Percentiles rank a stretch among this genome's conserved stretches.
These are phyloP conservation scores for Omphalea diandra DNA, from an alignment of 441 rosid species.

Conservation along the genomic window DNA sequence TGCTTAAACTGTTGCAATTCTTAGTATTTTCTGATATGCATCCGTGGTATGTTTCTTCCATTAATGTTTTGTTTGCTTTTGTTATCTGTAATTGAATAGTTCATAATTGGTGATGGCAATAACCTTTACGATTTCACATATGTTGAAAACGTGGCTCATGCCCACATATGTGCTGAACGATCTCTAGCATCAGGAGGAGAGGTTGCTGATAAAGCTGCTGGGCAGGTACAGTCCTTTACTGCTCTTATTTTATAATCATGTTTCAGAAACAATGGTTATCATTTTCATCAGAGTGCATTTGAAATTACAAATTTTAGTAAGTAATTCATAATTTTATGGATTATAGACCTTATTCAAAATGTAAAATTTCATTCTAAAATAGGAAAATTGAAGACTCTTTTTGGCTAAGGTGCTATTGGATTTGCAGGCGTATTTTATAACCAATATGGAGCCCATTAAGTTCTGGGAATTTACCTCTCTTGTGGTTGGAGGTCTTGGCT, in stretches of 20 bases:
- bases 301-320: not conserved
- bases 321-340: not conserved
- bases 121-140: conserved; percentile 82
- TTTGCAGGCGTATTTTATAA: conserved; percentile 85
- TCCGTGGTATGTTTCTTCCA: conserved; percentile 6
- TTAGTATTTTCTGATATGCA: not conserved
- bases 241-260: conserved; percentile 7
- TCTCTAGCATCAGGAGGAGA: conserved; percentile 80
- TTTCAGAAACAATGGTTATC: not conserved
- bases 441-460: conserved; percentile 86
- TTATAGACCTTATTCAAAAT: not conserved
- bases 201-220: conserved; percentile 75
- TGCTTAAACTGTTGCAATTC: not conserved
- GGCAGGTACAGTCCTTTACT: conserved; percentile 59
- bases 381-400: not conserved
- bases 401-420: conserved; percentile 21
- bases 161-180: conserved; percentile 90
- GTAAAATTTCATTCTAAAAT: conserved; percentile 3
- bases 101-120: conserved; percentile 87
- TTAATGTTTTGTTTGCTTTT: conserved; percentile 7
- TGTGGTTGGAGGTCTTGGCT: conserved; percentile 85
- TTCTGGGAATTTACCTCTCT: conserved; percentile 89
- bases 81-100: conserved; percentile 41
- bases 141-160: conserved; percentile 93
- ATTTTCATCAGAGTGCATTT: not conserved